Conservation (phyloP, 441 rosid genomes). For the Erodium trifolium region DNA sequence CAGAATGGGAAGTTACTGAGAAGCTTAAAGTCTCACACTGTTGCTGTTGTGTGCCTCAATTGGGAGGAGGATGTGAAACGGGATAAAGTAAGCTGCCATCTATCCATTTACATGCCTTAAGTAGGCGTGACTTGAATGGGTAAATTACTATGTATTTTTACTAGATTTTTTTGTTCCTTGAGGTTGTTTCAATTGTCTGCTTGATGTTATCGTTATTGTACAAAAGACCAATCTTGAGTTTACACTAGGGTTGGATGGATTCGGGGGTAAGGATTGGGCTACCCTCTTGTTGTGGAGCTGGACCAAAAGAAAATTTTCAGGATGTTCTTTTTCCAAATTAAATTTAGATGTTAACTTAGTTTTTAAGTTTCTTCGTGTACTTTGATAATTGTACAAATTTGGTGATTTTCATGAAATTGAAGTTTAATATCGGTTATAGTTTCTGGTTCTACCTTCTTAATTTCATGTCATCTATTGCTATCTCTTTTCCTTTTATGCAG, state of each 20-base stretch:
- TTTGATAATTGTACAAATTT: neutral
- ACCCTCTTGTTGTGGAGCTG: neutral
- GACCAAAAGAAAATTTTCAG: neutral
- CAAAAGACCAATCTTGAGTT: neutral
- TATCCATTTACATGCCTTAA: neutral
- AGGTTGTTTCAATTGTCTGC: neutral
- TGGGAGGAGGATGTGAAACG: constrained; percentile 80
- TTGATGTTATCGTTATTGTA: neutral
- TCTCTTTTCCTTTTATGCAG: neutral
- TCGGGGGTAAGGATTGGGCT: neutral
- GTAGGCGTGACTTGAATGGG: neutral
- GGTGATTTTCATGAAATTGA: neutral
- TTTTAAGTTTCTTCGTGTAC: neutral
- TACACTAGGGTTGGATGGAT: constrained; percentile 6
- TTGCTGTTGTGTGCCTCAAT: constrained; percentile 75
- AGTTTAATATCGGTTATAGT: neutral
- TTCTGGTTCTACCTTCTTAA: neutral
- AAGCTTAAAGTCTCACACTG: constrained; percentile 66
- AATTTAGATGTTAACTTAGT: neutral
- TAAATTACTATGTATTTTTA: constrained; percentile 1
- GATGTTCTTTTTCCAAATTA: neutral
- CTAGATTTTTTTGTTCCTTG: neutral
- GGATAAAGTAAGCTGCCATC: constrained; percentile 30
- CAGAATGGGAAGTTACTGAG: constrained; percentile 78
- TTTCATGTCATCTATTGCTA: constrained; percentile 1